Conservation (phyloP, 2,329 filamentous ascomycete species). For the Spiromastix sp. region DNA sequence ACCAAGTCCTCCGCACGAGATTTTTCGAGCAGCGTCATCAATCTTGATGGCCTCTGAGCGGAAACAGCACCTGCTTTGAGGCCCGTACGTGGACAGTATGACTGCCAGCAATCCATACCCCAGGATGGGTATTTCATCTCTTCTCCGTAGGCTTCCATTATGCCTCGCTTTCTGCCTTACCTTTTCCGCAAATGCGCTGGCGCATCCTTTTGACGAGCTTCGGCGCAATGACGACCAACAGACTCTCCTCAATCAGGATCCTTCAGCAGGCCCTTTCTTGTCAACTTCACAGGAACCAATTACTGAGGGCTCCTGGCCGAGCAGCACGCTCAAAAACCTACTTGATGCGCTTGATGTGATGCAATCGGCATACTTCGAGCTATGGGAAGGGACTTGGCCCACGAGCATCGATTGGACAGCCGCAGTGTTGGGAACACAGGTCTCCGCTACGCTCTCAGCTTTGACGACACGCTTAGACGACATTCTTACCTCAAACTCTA, state of each 20-base stretch:
- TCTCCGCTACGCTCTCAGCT: constrained; percentile 63
- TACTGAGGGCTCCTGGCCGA: constrained; percentile 8
- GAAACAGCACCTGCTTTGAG: background rate
- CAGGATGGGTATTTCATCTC: constrained; percentile 3
- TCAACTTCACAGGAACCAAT: constrained; percentile 14
- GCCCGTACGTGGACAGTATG: background rate
- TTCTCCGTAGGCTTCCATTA: constrained; percentile 3
- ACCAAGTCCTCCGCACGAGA: no score
- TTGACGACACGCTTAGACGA: constrained; percentile 47
- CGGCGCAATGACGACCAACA: constrained; percentile 13
- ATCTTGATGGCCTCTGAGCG: no score
- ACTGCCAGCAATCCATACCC: background rate
- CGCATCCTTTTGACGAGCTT: constrained; percentile 14
- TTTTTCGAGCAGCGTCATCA: no score
- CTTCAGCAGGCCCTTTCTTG: constrained; percentile 9
- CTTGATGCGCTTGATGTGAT: constrained; percentile 61
- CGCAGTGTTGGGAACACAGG: constrained; percentile 69
- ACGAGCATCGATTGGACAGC: constrained; percentile 86
- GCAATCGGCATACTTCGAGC: constrained; percentile 66
- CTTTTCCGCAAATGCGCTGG: constrained; percentile 21
- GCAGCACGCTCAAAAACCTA: constrained; percentile 30
- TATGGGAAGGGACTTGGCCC: constrained; percentile 75
- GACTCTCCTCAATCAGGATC: constrained; percentile 8
- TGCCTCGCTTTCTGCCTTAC: constrained; percentile 13
- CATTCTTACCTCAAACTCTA: constrained; percentile 24